Conservation (phyloP, 257 asterid genomes). For the Lithospermum erythrorhizon region DNA sequence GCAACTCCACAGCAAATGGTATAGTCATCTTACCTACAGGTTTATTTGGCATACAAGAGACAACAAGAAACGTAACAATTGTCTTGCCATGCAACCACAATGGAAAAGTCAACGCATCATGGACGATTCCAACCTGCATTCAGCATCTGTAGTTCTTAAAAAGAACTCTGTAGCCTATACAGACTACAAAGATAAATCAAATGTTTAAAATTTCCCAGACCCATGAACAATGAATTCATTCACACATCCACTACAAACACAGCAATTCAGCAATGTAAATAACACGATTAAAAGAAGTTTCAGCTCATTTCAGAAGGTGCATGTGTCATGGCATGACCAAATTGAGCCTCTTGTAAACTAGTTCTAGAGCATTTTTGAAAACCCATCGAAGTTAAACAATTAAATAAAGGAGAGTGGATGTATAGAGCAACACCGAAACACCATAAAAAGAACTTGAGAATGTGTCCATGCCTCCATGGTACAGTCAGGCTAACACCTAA, state of each 20-base stretch:
- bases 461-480: not conserved
- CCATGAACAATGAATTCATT: no score
- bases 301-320: not conserved
- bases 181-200: not conserved
- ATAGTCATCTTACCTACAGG: conserved; percentile 66
- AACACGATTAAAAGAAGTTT: not conserved
- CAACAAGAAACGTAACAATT: conserved; percentile 61
- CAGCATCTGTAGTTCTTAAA: conserved; percentile 5
- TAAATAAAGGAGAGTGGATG: not conserved
- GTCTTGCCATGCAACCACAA: conserved; percentile 88
- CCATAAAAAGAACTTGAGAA: not conserved
- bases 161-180: not conserved
- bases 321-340: not conserved
- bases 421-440: not conserved
- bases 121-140: conserved; percentile 84
- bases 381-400: not conserved
- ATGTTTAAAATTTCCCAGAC: no score
- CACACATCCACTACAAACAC: not conserved
- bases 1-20: conserved; percentile 9
- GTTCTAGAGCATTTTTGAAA: not conserved
- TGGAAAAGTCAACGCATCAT: conserved; percentile 81
- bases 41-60: conserved; percentile 67
- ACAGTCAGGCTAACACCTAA: not conserved
- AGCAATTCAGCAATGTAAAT: not conserved
- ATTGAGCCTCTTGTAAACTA: not conserved